Conservation (phyloP, 768 basidiomycete genomes). For the Mycena galericulata region DNA sequence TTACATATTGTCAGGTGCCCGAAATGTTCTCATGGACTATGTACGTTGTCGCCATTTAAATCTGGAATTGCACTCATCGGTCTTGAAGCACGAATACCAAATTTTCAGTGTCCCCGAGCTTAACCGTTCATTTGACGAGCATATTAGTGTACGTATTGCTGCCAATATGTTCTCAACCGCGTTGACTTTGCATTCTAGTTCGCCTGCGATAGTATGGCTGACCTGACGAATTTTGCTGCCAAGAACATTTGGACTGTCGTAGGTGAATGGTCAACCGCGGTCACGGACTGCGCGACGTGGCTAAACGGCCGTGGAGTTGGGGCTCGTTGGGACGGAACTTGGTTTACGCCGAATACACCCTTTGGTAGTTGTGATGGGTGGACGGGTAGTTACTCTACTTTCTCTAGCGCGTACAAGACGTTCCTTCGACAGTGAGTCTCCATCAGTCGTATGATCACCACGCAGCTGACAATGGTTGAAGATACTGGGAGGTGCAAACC, state of each 20-base stretch:
- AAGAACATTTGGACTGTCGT: conserved; percentile 79
- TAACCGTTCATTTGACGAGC: conserved; percentile 63
- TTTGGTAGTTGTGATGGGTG: conserved; percentile 71
- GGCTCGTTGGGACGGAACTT: conserved; percentile 75
- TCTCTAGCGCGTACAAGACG: conserved; percentile 71
- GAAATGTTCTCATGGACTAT: conserved; percentile 75
- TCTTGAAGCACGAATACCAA: conserved; percentile 74
- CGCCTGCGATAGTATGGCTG: conserved; percentile 64
- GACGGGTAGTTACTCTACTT: conserved; percentile 70
- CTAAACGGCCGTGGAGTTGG: conserved; percentile 83
- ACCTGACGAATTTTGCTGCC: conserved; percentile 58
- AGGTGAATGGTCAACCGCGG: conserved; percentile 84
- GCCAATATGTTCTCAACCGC: not conserved
- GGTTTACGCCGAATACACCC: conserved; percentile 54
- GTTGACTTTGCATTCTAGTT: conserved; percentile 48
- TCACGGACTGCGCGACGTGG: conserved; percentile 83
- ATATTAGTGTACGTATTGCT: conserved; percentile 60
- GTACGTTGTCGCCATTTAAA: conserved; percentile 49
- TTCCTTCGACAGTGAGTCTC: conserved; percentile 68
- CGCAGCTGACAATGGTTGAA: conserved; percentile 36
- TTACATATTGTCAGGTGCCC: conserved; percentile 42
- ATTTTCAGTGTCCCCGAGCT: conserved; percentile 74
- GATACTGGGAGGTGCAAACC: conserved; percentile 87
- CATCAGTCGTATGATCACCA: not conserved
- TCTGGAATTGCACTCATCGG: conserved; percentile 2